A percentile compares a stretch with the other conserved stretches of the same genome.
Conservation (phyloP, 2,329 filamentous ascomycete species). For the Exophiala sideris region DNA sequence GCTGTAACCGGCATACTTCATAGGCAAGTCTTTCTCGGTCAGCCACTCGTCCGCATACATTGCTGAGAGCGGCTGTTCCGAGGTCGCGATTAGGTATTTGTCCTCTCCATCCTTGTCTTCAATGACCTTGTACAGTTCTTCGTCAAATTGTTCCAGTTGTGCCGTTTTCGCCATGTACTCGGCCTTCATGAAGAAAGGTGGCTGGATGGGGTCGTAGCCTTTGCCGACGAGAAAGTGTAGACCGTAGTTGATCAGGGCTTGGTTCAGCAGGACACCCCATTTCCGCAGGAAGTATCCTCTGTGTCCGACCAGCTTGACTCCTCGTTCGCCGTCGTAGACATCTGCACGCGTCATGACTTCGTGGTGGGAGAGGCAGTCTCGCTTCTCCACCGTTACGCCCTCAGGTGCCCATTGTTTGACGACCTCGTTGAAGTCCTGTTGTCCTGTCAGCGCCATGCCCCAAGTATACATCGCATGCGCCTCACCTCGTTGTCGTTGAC, state of each 20-base stretch:
- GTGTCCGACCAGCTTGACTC: slow-evolving; percentile 91
- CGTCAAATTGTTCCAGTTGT: slow-evolving; percentile 94
- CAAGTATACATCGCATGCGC: background rate
- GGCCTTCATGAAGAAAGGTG: slow-evolving; percentile 91
- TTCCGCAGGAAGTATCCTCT: slow-evolving; percentile 87
- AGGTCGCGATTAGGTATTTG: slow-evolving; percentile 79
- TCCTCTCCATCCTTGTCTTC: slow-evolving; percentile 83
- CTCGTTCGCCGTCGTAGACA: slow-evolving; percentile 88
- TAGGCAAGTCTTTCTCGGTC: slow-evolving; percentile 75
- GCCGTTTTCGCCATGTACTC: slow-evolving; percentile 98
- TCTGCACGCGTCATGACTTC: slow-evolving; percentile 85
- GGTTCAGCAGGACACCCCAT: slow-evolving; percentile 87
- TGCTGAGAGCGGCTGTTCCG: slow-evolving; percentile 90
- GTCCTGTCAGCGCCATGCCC: slow-evolving; percentile 27
- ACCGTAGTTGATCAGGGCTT: slow-evolving; percentile 92
- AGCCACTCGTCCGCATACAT: slow-evolving; percentile 95
- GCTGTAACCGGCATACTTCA: slow-evolving; percentile 88
- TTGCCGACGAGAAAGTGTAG: slow-evolving; percentile 79
- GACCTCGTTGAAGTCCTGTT: slow-evolving; percentile 71
- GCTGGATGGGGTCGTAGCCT: slow-evolving; percentile 78
- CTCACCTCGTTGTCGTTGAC: slow-evolving; percentile 74
- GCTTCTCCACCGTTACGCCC: slow-evolving; percentile 69
- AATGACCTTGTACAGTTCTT: slow-evolving; percentile 93
- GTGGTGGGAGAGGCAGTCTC: slow-evolving; percentile 81
- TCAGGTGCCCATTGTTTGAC: slow-evolving; percentile 78